These are phyloP conservation scores for Aquilaria agallochum DNA, from an alignment of 441 rosid genomes.

Conservation along the genomic window DNA sequence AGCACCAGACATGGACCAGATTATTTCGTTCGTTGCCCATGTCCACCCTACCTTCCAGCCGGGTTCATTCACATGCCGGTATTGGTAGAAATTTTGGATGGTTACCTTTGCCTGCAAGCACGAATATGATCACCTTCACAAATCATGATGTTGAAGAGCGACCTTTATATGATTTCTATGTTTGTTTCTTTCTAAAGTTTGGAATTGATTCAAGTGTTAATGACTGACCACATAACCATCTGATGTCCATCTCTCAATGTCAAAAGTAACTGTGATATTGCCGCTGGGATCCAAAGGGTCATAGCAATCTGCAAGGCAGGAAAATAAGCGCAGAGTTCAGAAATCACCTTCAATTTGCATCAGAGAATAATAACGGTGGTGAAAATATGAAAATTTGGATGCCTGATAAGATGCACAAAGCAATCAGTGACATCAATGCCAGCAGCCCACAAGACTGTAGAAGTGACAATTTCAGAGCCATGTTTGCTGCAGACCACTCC, in stretches of 20 bases:
- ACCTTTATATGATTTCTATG: no score
- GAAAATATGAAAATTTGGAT: slow-evolving; percentile 5
- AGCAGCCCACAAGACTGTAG: slow-evolving; percentile 7
- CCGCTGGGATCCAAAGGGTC: slow-evolving; percentile 56
- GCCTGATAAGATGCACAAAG: slow-evolving; percentile 33
- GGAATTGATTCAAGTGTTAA: neutral
- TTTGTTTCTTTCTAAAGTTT: neutral
- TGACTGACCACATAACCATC: slow-evolving; percentile 48
- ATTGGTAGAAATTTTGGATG: slow-evolving; percentile 40
- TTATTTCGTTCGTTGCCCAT: slow-evolving; percentile 37
- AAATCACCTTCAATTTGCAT: neutral
- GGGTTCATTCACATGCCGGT: slow-evolving; percentile 38
- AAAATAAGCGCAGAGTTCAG: neutral
- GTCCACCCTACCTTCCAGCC: slow-evolving; percentile 56
- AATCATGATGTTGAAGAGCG: no score
- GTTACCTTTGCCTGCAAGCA: slow-evolving; percentile 38
- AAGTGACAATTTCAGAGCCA: neutral
- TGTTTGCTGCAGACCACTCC: neutral
- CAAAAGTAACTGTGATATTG: slow-evolving; percentile 37
- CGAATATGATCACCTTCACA: neutral
- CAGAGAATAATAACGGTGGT: neutral
- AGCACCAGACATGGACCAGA: slow-evolving; percentile 42
- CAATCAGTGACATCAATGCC: slow-evolving; percentile 6
- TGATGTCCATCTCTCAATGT: slow-evolving; percentile 26
- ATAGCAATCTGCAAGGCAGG: slow-evolving; percentile 37